Conservation (phyloP, 129 eudicot species). For the Pulicaria dysenterica region DNA sequence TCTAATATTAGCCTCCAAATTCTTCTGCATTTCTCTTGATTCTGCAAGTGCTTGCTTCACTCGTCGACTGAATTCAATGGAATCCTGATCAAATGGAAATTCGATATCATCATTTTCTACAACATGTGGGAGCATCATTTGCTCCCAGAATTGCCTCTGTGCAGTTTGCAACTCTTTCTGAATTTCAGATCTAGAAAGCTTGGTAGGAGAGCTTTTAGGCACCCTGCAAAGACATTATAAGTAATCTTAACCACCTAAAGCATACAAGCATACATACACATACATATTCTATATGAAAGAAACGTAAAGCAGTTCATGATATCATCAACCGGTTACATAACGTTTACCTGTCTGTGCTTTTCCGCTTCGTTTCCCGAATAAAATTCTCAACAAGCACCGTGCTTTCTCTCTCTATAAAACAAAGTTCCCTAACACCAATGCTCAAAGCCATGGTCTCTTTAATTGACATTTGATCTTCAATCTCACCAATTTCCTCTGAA, state of each 20-base stretch:
- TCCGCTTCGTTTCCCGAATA: constrained; percentile 43
- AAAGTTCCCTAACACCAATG: constrained; percentile 72
- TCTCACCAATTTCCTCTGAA: constrained; percentile 50
- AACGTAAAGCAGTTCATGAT: constrained; percentile 6
- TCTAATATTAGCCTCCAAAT: constrained; percentile 60
- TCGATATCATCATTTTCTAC: constrained; percentile 53
- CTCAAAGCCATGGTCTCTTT: constrained; percentile 61
- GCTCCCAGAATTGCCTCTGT: constrained; percentile 66
- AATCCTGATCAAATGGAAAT: constrained; percentile 38
- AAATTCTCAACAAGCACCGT: constrained; percentile 58
- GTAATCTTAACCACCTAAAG: constrained; percentile 30
- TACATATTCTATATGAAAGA: not conserved
- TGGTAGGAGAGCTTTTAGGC: constrained; percentile 50
- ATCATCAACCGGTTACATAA: not conserved
- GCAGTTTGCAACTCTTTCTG: constrained; percentile 67
- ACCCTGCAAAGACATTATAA: constrained; percentile 45
- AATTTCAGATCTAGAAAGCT: constrained; percentile 69
- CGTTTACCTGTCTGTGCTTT: constrained; percentile 44
- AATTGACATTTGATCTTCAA: constrained; percentile 58
- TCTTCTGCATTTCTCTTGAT: constrained; percentile 76
- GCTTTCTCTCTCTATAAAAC: constrained; percentile 69
- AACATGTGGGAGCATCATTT: constrained; percentile 60
- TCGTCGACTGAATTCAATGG: constrained; percentile 52
- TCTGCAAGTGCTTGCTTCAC: constrained; percentile 59
- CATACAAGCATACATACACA: not conserved